A percentile compares a stretch with the other conserved stretches of the same genome.
phyloP scores from a whole-genome alignment of 371 early-diverging fungal species.

The Dichotomocladium elegans region DNA sequence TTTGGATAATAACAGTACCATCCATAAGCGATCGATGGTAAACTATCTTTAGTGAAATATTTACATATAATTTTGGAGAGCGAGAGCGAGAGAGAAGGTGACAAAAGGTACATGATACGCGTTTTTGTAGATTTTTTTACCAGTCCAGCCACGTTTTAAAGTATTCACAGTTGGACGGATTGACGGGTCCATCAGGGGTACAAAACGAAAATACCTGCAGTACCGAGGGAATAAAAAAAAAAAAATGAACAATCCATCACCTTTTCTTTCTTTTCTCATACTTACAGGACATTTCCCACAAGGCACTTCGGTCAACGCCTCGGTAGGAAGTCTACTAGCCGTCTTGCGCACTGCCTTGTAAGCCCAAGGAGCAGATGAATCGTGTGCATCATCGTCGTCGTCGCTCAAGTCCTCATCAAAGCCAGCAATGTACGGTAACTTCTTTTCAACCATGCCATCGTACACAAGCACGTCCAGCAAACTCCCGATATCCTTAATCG shows the following conservation, averaged over 20 bases:
- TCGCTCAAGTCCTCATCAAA: slow-evolving; percentile 24
- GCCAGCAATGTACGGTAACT: slow-evolving; percentile 48
- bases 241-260: not conserved
- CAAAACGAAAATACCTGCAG: slow-evolving; percentile 55
- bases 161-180: slow-evolving; percentile 74
- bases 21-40: too few species aligned
- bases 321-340: slow-evolving; percentile 39
- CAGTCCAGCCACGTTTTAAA: slow-evolving; percentile 73
- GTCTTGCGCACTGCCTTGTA: slow-evolving; percentile 68
- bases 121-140: slow-evolving; percentile 11
- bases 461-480: slow-evolving; percentile 86
- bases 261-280: not conserved
- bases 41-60: too few species aligned
- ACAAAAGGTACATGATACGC: not conserved
- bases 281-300: slow-evolving; percentile 81
- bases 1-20: too few species aligned
- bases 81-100: too few species aligned
- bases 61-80: too few species aligned
- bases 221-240: too few species aligned
- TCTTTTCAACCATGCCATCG: slow-evolving; percentile 83
- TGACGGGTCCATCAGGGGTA: slow-evolving; percentile 67
- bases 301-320: slow-evolving; percentile 72
- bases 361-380: slow-evolving; percentile 55
- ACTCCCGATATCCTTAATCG: slow-evolving; percentile 71
- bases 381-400: slow-evolving; percentile 53